Evolutionary conservation across 2,329 filamentous ascomycete genomes (phyloP), one percentile per base, ranked within the genome.

Genomic region (Microsporum audouinii): DNA sequence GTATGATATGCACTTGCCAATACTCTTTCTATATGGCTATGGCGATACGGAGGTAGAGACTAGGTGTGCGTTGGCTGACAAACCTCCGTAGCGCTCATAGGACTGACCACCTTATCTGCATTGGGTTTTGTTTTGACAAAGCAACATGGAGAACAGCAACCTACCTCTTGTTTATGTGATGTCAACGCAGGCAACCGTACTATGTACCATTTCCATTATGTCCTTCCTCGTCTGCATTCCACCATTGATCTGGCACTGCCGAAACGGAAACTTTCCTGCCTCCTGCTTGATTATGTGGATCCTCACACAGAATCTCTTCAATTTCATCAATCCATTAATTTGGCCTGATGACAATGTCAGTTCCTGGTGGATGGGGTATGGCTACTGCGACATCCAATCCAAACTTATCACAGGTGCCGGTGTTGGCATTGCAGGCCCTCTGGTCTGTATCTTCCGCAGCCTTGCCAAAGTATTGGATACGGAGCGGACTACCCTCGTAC

Each of bases 341-440:
- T 89, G 86, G 86, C 79, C 80, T 0, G 80, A 76, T 5, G 82
- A 86, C 64, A 74, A 86, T 64, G 67, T 80, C 10, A 41, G 67
- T 0, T 69, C 73, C 4, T 84, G 81, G 79, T 88, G 79, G 78
- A 71, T 79, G 62, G 86, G 86, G 3, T 68, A 70, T 3, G 79
- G 78, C 1, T 79, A 86, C 62, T 89, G 86, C 71, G 86, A 89
- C 69, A 73, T 88, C 57, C 78, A 87, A 65, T 76, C 80, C 60
- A 84, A 85, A 63, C 67, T 88, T 38, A 77, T 80, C 62, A 75
- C 82, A 29, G 82, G 80, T 2, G 73, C 77, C 6, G 76, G 76
- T 17, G 76, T 83, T 0, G 82, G 79, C 0, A 71, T 83, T 14
- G 75, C 81, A 2, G 79, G 80, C 6, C 76, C 79, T 5, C 68